These are phyloP conservation scores for Stagonosporopsis chrysanthemi DNA, from an alignment of 2,329 filamentous ascomycete species.

Conservation along the genomic window DNA sequence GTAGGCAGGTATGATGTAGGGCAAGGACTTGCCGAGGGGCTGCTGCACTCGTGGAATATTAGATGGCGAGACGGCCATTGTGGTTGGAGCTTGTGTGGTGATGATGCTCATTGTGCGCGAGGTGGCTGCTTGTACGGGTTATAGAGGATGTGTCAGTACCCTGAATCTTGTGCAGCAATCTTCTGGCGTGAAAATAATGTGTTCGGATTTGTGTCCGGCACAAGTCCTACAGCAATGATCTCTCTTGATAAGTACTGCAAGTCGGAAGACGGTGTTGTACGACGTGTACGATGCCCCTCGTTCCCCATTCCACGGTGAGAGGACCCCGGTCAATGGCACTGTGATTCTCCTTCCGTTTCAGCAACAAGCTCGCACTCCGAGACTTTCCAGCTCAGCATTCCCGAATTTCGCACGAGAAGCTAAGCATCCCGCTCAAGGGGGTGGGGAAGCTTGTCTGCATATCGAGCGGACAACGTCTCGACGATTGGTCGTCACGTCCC, in stretches of 20 bases:
- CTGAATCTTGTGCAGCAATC: background rate
- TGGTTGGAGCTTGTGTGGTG: constrained; percentile 3
- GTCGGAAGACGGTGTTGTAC: background rate
- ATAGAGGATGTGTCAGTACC: background rate
- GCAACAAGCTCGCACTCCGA: background rate
- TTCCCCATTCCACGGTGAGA: background rate
- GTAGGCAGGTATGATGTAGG: constrained; percentile 28
- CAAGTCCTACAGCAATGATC: background rate
- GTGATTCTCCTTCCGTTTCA: background rate
- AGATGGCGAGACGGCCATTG: constrained; percentile 7
- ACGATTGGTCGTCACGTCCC: background rate
- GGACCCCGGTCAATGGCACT: background rate
- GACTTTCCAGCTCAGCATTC: background rate
- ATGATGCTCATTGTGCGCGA: constrained; percentile 1
- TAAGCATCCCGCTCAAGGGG: background rate
- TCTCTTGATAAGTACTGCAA: background rate
- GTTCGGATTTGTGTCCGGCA: background rate
- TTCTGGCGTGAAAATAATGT: background rate
- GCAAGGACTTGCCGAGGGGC: constrained; percentile 19
- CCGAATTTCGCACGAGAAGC: background rate
- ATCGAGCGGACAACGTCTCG: background rate
- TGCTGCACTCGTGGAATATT: constrained; percentile 16
- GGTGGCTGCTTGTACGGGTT: background rate
- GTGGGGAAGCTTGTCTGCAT: background rate
- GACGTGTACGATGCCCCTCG: background rate